These are phyloP conservation scores for Endotrypanum monterogeii DNA, from an alignment of 208 protist genomes.

Conservation along the genomic window DNA sequence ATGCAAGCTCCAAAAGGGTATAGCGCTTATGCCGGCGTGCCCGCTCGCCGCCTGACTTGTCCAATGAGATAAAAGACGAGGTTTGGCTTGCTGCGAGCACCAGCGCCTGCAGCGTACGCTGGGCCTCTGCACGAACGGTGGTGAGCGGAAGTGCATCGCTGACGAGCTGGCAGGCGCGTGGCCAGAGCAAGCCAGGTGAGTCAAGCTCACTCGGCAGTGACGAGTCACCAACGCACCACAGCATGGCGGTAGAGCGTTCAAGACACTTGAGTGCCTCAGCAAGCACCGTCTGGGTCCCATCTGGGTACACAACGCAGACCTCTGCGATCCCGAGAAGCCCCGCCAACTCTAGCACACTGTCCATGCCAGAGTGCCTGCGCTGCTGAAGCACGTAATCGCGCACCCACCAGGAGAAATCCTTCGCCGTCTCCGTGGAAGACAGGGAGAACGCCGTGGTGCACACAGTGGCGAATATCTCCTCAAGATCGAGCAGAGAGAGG, in stretches of 20 bases:
- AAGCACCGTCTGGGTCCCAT: conserved; percentile 44
- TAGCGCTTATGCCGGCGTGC: conserved; percentile 20
- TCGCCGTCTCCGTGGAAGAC: conserved; percentile 18
- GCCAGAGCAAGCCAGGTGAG: conserved; percentile 26
- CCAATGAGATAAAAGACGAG: neutral
- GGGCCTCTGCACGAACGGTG: conserved; percentile 26
- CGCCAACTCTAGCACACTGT: conserved; percentile 8
- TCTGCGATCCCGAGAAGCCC: conserved; percentile 39
- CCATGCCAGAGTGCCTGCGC: conserved; percentile 21
- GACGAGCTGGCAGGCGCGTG: conserved; percentile 43
- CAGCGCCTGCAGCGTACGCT: conserved; percentile 21
- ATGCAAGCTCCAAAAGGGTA: conserved; percentile 25
- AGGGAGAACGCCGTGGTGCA: conserved; percentile 17
- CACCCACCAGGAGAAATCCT: conserved; percentile 33
- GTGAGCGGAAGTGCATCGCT: conserved; percentile 19
- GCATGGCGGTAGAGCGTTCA: conserved; percentile 17
- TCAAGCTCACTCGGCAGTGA: neutral
- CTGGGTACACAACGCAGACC: conserved; percentile 27
- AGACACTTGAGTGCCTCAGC: conserved; percentile 47
- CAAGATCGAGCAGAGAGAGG: conserved; percentile 17
- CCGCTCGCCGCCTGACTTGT: neutral
- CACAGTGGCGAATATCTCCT: conserved; percentile 29
- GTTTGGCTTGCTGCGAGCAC: conserved; percentile 9
- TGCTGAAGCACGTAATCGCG: conserved; percentile 20
- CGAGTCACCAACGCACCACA: conserved; percentile 21